Evolutionary conservation across 2,329 filamentous ascomycete genomes (phyloP), one percentile per base, ranked within the genome.

Genomic region (Botrytis pseudocinerea): DNA sequence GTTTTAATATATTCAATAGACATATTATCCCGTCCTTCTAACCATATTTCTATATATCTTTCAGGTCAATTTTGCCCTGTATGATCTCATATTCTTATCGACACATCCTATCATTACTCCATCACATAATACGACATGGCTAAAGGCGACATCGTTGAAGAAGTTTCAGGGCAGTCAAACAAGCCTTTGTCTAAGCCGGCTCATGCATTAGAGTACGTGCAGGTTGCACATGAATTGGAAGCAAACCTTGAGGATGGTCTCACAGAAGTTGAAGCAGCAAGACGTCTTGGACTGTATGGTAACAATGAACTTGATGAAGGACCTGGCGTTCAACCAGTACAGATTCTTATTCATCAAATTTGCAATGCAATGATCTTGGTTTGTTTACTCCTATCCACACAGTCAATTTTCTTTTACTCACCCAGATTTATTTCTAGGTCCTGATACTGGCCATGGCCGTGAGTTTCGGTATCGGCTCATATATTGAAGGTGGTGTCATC

Each of bases 311-410:
- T 93, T 18, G 88, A 89, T 69, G 87, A 90, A 64, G 85, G 84
- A 10, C 83, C 86, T 70, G 87, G 87, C 14, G 90, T 92, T 35
- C 87, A 87, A 72, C 85, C 88, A 42, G 76, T 86, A 72, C 90
- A 91, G 78, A 92, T 92, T 74, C 82, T 93, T 35, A 83, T 92
- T 66, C 85, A 87, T 46, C 90, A 93, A 79, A 84, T 92, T 70
- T 89, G 89, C 74, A 92, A 92, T 81, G 90, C 90, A 22, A 88
- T 92, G 87, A 92, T 88, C 76, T 80, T 92, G 81, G 90, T 80
- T 79, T 62, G 71, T 70, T 69, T 65, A 61, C 68, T 65, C 70
- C 38, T 46, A 28, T n/a, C 46, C 48, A 18, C 20, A 42, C 12
- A 20, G 22, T 38, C 38, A 32, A 10, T 9, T 25, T 38, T 57